Conservation (phyloP, 192 early-diverging fungal species). For the Mortierella antarctica region DNA sequence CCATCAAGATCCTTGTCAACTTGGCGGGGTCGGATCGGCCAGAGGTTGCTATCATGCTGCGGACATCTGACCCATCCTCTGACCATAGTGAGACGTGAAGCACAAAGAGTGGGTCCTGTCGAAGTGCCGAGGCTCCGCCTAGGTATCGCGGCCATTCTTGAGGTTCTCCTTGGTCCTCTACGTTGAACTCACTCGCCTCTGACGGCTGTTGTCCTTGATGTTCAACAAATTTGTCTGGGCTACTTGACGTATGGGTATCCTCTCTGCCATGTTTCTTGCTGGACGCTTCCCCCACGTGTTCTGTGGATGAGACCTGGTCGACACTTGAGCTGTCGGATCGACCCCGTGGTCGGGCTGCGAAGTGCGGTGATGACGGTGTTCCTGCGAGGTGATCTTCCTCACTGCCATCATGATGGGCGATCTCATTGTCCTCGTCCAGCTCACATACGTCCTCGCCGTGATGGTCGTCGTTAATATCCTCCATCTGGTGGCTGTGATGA, state of each 20-base stretch:
- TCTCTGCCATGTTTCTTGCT: not conserved
- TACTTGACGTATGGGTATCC: not conserved
- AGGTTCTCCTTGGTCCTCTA: too few relatives aligned
- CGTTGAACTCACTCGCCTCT: not conserved
- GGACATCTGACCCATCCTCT: conserved; percentile 63
- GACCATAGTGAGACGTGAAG: conserved; percentile 73
- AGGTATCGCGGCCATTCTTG: conserved; percentile 16
- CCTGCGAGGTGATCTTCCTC: not conserved
- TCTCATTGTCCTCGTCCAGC: not conserved
- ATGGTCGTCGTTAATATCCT: not conserved
- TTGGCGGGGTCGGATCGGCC: conserved; percentile 55
- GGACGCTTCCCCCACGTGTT: not conserved
- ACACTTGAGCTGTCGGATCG: not conserved
- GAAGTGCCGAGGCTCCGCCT: conserved; percentile 2
- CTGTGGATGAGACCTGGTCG: not conserved
- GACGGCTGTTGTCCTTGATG: not conserved
- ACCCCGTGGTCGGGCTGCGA: not conserved
- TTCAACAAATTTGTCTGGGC: too few relatives aligned
- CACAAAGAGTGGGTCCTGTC: conserved; percentile 70
- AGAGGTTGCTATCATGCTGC: conserved; percentile 67
- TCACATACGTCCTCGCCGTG: conserved; percentile 2
- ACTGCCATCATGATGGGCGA: too few relatives aligned
- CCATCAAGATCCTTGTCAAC: conserved; percentile 70
- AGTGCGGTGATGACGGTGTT: not conserved
- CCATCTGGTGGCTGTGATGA: too few relatives aligned